Evolutionary conservation across 345 rosid species (phyloP).

Genomic region (Populus tremula): DNA sequence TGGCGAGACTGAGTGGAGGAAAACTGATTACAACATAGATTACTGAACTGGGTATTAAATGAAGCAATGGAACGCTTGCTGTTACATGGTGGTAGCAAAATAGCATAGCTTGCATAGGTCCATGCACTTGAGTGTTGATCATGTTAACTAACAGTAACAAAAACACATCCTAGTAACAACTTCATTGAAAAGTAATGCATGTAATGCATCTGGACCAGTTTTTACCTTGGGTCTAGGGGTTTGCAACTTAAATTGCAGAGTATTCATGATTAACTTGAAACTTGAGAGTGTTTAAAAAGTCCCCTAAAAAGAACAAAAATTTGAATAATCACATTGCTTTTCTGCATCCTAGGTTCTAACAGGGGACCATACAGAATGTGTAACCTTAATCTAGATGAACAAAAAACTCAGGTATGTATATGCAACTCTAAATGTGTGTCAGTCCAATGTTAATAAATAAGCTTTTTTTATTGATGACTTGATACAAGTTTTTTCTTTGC

Average conservation of each 20-base stretch:
- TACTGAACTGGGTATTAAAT: not conserved
- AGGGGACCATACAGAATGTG: slow-evolving; percentile 72
- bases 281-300: not conserved
- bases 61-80: slow-evolving; percentile 9
- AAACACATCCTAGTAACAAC: not conserved
- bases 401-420: slow-evolving; percentile 65
- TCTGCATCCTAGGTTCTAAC: slow-evolving; percentile 48
- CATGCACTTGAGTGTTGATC: not conserved
- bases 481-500: slow-evolving; percentile 15
- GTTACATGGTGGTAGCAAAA: slow-evolving; percentile 4
- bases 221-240: not conserved
- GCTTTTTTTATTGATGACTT: slow-evolving; percentile 4
- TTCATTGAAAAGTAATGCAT: not conserved
- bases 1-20: slow-evolving; percentile 1
- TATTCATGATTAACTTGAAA: not conserved
- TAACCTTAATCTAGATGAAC: slow-evolving; percentile 63
- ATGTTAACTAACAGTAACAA: not conserved
- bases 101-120: not conserved
- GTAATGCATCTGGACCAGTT: not conserved
- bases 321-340: slow-evolving; percentile 14
- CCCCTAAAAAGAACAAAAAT: slow-evolving; percentile 1
- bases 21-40: not conserved
- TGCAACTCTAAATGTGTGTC: not conserved
- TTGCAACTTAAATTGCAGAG: not conserved
- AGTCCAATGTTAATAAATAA: not conserved